Conservation (phyloP, 2,329 filamentous ascomycete species). For the Clarireedia hainanense region DNA sequence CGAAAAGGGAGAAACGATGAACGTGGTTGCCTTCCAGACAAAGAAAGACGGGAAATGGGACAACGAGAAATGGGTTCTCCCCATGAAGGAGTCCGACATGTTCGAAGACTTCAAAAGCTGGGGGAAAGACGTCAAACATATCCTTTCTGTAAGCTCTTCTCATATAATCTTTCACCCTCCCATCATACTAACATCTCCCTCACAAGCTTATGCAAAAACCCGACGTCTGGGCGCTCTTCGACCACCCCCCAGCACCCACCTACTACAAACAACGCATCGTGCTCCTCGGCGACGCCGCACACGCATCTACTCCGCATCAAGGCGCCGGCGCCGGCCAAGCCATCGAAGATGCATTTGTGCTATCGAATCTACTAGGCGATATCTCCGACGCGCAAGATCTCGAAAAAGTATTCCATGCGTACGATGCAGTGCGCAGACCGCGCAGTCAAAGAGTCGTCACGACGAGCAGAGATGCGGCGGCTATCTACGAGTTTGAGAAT, state of each 20-base stretch:
- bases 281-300: conserved; percentile 48
- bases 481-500: conserved; percentile 38
- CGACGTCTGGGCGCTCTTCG: conserved; percentile 45
- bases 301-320: conserved; percentile 46
- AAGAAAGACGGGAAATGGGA: conserved; percentile 31
- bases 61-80: conserved; percentile 33
- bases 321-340: conserved; percentile 49
- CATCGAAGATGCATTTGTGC: conserved; percentile 44
- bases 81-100: conserved; percentile 33
- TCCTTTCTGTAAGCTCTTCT: conserved; percentile 19
- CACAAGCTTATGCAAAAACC: conserved; percentile 32
- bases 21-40: conserved; percentile 34
- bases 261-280: conserved; percentile 39
- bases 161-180: neutral
- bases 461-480: conserved; percentile 23
- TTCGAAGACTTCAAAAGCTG: conserved; percentile 32
- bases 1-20: conserved; percentile 47
- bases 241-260: conserved; percentile 37
- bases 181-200: neutral
- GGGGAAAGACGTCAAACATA: conserved; percentile 30
- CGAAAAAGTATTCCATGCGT: conserved; percentile 41
- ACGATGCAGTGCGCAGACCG: conserved; percentile 39
- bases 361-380: conserved; percentile 40
- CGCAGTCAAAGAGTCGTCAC: conserved; percentile 26
- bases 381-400: conserved; percentile 31